Evolutionary conservation across 2,329 filamentous ascomycete genomes (phyloP).

Genomic region (Beauveria pseudobassiana): DNA sequence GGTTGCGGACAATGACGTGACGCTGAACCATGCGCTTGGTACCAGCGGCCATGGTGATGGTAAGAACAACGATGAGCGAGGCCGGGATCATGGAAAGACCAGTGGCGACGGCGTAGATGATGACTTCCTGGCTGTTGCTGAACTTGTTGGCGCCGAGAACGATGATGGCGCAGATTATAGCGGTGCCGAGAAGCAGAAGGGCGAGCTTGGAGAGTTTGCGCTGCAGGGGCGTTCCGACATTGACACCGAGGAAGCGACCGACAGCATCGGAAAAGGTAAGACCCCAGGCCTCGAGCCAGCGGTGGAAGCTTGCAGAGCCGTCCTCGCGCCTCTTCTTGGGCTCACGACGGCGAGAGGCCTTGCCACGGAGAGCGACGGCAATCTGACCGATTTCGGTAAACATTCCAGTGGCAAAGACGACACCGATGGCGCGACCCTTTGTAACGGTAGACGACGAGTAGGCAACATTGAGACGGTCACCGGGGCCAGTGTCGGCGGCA

Average conservation of each 20-base stretch:
- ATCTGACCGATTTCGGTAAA: constrained; percentile 56
- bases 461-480: constrained; percentile 54
- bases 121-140: constrained; percentile 29
- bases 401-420: constrained; percentile 55
- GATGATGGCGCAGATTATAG: constrained; percentile 36
- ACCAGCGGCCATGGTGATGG: constrained; percentile 52
- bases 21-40: constrained; percentile 46
- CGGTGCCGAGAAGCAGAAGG: constrained; percentile 57
- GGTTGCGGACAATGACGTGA: constrained; percentile 45
- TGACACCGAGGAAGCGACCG: constrained; percentile 41
- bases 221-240: constrained; percentile 60
- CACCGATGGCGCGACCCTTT: constrained; percentile 50
- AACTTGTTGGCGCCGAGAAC: constrained; percentile 37
- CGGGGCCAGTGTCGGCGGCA: constrained; percentile 34
- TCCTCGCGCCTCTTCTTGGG: constrained; percentile 41
- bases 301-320: constrained; percentile 23
- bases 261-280: constrained; percentile 29
- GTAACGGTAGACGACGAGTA: constrained; percentile 57
- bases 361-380: constrained; percentile 38
- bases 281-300: constrained; percentile 29
- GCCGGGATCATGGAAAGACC: constrained; percentile 44
- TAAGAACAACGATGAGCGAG: constrained; percentile 44
- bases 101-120: constrained; percentile 38
- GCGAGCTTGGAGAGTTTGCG: constrained; percentile 63
- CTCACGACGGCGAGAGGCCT: constrained; percentile 26